Percentiles rank a stretch among this genome's conserved stretches.
Conservation (phyloP, 768 basidiomycete genomes). For the Podaxis mareebaensis region DNA sequence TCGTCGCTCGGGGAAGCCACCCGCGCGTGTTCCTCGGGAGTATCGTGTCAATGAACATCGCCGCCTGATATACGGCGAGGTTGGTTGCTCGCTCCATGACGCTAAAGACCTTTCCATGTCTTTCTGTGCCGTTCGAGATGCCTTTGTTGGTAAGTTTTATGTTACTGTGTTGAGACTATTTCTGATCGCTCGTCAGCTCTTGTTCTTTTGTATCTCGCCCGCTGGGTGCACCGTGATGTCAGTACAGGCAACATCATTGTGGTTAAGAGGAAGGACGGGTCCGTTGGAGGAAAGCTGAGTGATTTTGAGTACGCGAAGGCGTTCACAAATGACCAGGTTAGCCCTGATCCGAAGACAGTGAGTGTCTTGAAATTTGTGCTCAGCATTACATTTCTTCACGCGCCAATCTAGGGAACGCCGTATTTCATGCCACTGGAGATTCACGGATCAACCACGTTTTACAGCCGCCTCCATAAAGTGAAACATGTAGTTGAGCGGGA, state of each 20-base stretch:
- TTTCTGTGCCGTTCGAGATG: background rate
- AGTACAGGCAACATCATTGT: slow-evolving; percentile 16
- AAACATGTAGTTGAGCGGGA: no score
- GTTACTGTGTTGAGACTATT: background rate
- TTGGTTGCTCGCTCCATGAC: slow-evolving; percentile 23
- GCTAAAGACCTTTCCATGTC: slow-evolving; percentile 23
- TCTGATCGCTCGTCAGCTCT: slow-evolving; percentile 1
- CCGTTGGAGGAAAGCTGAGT: background rate
- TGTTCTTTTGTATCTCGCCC: slow-evolving; percentile 14
- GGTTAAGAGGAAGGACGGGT: background rate
- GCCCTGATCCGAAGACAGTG: background rate
- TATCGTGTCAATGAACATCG: background rate
- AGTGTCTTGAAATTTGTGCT: background rate
- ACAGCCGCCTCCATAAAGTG: no score
- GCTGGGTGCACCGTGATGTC: slow-evolving; percentile 17
- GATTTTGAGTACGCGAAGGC: slow-evolving; percentile 13
- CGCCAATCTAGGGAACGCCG: background rate
- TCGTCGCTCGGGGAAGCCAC: background rate
- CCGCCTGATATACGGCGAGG: background rate
- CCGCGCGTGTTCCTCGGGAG: background rate
- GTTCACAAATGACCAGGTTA: background rate
- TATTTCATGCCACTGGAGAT: background rate
- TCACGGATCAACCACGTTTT: background rate
- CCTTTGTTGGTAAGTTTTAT: background rate
- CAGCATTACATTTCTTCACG: background rate